Base-by-base conservation (phyloP, 495 filamentous ascomycete species). In the Glarea lozoyensis region DNA sequence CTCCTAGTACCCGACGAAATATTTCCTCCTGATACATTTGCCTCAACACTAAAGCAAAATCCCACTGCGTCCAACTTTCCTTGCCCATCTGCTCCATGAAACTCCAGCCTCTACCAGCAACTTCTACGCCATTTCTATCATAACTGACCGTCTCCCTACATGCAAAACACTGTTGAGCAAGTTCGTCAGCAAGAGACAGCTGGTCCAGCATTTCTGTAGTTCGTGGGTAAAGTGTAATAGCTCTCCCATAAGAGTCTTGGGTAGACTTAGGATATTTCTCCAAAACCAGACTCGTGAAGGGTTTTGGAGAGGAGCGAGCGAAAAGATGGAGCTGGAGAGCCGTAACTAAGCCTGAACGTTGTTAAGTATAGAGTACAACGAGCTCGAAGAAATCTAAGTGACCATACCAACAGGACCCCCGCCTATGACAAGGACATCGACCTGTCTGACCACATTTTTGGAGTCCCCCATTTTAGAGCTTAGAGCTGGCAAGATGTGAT, bases 81-180 rank as follows among this genome's bases (percentile, higher is more conserved):
- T 50, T 55, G 9, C 17, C 36, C 53, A 65, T 65, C 13, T 58
- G 49, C 47, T 61, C 58, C 60, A 63, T 60, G 37, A 62, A 60
- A 23, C 36, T 10, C 60, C 60, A 59, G 5, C 60, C 52, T 18
- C 64, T 49, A 2, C 60, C 59, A 3, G 56, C 32, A 6, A 65
- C 51, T 45, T 55, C 52, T 15, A 68, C 48, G 11, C 67, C 66
- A 45, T 66, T 43, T 29, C 62, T 61, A 24, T 68, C 50, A 52
- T 75, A 78, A 2, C 65, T 60, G 0, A 64, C 64, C 0, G 63
- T 69, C 12, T 61, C 52, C 13, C 64, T 54, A 35, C 66, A 70
- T n/a, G 68, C 65, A 49, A 75, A 75, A 23, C 70, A 73, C 32
- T 68, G 50, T 53, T 76, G 71, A 1, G 60, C 54, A 31, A 74